phyloP scores from a whole-genome alignment of 768 basidiomycete species.

The Panellus pusillus region DNA sequence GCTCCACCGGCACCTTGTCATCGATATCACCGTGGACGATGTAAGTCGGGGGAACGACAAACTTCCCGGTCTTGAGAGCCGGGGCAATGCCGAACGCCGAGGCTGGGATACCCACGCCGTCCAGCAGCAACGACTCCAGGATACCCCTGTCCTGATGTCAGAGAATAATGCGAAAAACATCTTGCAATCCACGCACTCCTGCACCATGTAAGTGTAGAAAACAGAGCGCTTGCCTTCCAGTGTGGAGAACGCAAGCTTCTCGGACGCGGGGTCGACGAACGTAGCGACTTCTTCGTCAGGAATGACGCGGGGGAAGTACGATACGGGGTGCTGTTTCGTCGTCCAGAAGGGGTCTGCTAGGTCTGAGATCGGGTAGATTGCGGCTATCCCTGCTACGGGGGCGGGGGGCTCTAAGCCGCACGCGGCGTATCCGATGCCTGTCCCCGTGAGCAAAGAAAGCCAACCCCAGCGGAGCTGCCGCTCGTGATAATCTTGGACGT shows the following conservation, averaged over 20 bases:
- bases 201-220: constrained; percentile 41
- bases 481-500: constrained; percentile 31
- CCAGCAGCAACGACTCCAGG: constrained; percentile 30
- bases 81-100: constrained; percentile 31
- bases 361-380: constrained; percentile 40
- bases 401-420: constrained; percentile 31
- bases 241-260: constrained; percentile 26
- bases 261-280: constrained; percentile 30
- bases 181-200: constrained; percentile 31
- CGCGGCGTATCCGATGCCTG: constrained; percentile 36
- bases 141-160: constrained; percentile 26
- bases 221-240: constrained; percentile 29
- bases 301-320: constrained; percentile 35
- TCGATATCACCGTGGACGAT: constrained; percentile 38
- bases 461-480: constrained; percentile 43
- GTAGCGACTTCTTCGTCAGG: constrained; percentile 28
- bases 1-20: constrained; percentile 33
- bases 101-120: constrained; percentile 32
- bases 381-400: constrained; percentile 31
- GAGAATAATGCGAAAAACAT: neutral
- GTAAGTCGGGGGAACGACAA: constrained; percentile 32
- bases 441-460: constrained; percentile 35
- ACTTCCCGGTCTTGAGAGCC: constrained; percentile 26
- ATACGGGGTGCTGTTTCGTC: constrained; percentile 33
- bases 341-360: constrained; percentile 38